Conservation (phyloP, 2,329 filamentous ascomycete genomes). For the Cryphonectria radicalis region DNA sequence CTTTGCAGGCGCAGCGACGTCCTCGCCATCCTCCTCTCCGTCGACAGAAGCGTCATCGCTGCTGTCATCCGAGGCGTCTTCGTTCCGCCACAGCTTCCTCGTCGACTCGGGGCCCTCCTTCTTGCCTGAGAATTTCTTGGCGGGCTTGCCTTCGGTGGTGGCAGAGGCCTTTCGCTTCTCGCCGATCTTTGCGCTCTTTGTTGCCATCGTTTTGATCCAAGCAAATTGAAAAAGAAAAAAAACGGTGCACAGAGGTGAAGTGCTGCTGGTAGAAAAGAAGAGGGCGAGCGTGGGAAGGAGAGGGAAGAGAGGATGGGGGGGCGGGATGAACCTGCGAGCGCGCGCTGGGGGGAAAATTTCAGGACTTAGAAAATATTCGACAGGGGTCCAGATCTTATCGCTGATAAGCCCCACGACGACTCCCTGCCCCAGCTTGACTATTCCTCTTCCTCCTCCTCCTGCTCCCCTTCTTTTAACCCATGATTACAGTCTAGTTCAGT, state of each 20-base stretch:
- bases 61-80: slow-evolving; percentile 43
- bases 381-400: slow-evolving; percentile 12
- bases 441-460: too few relatives aligned
- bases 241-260: not conserved
- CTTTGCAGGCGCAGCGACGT: slow-evolving; percentile 45
- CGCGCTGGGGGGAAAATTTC: slow-evolving; percentile 22
- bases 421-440: not conserved
- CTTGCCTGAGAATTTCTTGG: slow-evolving; percentile 48
- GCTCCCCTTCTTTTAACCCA: too few relatives aligned
- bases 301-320: not conserved
- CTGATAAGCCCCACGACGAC: slow-evolving; percentile 24
- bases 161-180: slow-evolving; percentile 62
- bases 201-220: slow-evolving; percentile 48
- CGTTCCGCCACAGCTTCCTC: slow-evolving; percentile 39
- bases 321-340: too few relatives aligned
- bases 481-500: not conserved
- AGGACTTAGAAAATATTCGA: slow-evolving; percentile 21
- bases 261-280: not conserved
- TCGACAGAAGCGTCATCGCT: slow-evolving; percentile 50
- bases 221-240: not conserved
- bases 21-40: slow-evolving; percentile 54
- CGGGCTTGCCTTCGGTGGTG: slow-evolving; percentile 46
- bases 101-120: slow-evolving; percentile 51
- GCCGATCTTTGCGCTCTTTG: slow-evolving; percentile 48
- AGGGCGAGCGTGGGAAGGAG: not conserved